Evolutionary conservation across 148 eudicot species (phyloP), one percentile per base, ranked within the genome.

Genomic region (Selenicereus undatus): DNA sequence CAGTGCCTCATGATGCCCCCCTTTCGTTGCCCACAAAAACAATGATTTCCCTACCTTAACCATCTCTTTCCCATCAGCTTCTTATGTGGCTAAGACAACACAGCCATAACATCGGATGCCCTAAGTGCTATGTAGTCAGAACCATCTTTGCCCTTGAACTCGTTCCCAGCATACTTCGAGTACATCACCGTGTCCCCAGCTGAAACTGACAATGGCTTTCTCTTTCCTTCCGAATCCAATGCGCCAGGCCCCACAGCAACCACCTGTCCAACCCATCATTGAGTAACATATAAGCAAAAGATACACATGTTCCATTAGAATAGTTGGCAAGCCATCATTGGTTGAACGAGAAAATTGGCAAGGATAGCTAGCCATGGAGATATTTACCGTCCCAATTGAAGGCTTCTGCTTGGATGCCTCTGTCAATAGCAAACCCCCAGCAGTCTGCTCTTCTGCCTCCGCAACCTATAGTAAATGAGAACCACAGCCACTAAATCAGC

Each of bases 161-260:
- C 98, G 77, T 87, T 94, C 29, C 98, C 98, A 0, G 98, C 97
- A 69, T 90, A 94, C 82, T 94, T 94, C 22, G 98, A 90, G 87
- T 90, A 94, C 89, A 94, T 62, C 12, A 94, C 98, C 0, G 94
- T 90, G 88, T 90, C 89, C 27, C 98, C 98, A 10, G 92, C 48
- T 39, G 92, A 77, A 10, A 94, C 81, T 1, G 98, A 72, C 10
- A 92, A 71, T 0, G 93, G 88, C 69, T 88, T 88, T 66, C 98
- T 89, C 24, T 86, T 89, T 11, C 98, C 98, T 86, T 94, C 94
- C 68, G 90, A 94, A 32, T 91, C 93, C 45, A 92, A 85, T 62
- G 91, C 88, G 36, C 98, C 98, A 69, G 94, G 93, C 10, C 98
- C 98, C 11, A 94, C 94, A 3, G 97, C 94, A 50, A 92, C 77